These are phyloP conservation scores for Colletotrichum graminicola DNA, from an alignment of 2,329 filamentous ascomycete genomes.

Conservation along the genomic window DNA sequence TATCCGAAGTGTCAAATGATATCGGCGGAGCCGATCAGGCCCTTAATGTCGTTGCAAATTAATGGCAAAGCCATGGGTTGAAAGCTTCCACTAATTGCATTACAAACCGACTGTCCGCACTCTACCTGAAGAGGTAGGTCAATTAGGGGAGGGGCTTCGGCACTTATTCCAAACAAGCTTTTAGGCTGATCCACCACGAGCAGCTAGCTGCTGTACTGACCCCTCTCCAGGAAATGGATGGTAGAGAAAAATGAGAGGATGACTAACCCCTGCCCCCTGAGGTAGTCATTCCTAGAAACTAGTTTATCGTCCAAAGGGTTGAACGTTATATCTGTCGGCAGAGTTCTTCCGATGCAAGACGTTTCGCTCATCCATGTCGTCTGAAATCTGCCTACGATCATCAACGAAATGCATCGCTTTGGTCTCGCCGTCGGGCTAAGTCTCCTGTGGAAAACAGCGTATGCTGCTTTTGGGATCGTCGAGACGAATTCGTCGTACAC, in stretches of 20 bases:
- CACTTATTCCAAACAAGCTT: background rate
- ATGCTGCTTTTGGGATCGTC: conserved; percentile 39
- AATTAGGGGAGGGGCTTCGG: background rate
- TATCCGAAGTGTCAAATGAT: too few relatives aligned
- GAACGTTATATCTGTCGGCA: background rate
- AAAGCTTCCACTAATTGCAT: conserved; percentile 5
- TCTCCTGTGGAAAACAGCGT: background rate
- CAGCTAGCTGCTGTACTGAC: background rate
- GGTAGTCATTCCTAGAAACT: background rate
- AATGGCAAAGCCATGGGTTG: background rate
- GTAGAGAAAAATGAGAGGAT: background rate
- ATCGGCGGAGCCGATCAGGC: too few relatives aligned
- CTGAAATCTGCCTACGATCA: too few relatives aligned
- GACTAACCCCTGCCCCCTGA: background rate
- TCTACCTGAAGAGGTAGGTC: conserved; percentile 1
- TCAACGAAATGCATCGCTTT: conserved; percentile 12
- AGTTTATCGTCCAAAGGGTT: too few relatives aligned
- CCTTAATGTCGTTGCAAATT: background rate
- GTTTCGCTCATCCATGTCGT: background rate
- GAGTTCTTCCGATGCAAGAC: too few relatives aligned
- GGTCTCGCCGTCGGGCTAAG: background rate
- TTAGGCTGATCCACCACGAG: background rate
- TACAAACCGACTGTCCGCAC: background rate
- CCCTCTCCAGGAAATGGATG: background rate
- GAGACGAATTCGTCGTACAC: conserved; percentile 39